Percentiles rank a stretch among this genome's conserved stretches.
These are phyloP conservation scores for Eragrostis tef DNA, from an alignment of 202 grass and related monocot genomes.

Conservation along the genomic window DNA sequence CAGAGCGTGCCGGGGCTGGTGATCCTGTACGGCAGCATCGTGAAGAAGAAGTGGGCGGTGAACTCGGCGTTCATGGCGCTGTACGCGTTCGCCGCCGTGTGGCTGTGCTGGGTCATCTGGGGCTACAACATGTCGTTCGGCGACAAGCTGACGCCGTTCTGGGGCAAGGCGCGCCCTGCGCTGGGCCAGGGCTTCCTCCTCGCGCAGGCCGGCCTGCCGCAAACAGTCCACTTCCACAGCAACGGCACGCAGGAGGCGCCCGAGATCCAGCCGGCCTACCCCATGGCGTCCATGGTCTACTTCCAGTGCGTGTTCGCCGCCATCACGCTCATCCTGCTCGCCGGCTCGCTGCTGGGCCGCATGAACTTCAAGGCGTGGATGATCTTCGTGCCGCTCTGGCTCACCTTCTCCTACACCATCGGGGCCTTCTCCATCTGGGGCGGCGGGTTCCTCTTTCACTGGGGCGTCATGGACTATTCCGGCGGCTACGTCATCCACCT, in stretches of 20 bases:
- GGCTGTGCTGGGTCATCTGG: conserved; percentile 93
- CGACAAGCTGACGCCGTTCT: conserved; percentile 72
- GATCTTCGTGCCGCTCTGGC: conserved; percentile 93
- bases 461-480: conserved; percentile 96
- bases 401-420: conserved; percentile 93
- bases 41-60: conserved; percentile 90
- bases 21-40: conserved; percentile 87
- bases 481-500: conserved; percentile 94
- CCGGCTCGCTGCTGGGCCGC: conserved; percentile 77
- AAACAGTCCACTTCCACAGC: conserved; percentile 29
- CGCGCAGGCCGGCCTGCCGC: conserved; percentile 55
- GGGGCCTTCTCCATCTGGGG: conserved; percentile 92
- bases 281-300: conserved; percentile 95
- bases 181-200: conserved; percentile 71
- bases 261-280: conserved; percentile 52
- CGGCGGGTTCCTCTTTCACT: conserved; percentile 92
- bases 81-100: conserved; percentile 84
- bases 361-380: conserved; percentile 98
- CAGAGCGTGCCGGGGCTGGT: conserved; percentile 77
- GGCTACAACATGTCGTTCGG: conserved; percentile 93
- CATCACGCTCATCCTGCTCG: conserved; percentile 91
- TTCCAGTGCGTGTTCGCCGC: conserved; percentile 93
- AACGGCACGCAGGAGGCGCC: rapidly evolving
- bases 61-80: conserved; percentile 96
- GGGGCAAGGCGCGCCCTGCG: conserved; percentile 74